Conservation (phyloP, 768 basidiomycete genomes). For the Roridomyces roridus region DNA sequence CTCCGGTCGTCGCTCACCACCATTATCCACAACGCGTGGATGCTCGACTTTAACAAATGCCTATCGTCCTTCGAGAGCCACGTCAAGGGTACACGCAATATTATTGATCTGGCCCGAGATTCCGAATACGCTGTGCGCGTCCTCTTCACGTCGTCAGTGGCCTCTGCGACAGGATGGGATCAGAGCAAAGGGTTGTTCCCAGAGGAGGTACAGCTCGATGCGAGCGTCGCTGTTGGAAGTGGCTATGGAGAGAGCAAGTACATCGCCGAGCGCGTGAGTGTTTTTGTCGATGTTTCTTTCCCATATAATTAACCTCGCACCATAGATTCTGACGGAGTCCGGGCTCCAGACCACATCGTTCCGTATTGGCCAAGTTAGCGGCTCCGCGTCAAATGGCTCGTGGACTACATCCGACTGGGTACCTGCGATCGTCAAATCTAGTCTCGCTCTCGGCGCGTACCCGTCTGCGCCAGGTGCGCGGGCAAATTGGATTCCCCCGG, state of each 20-base stretch:
- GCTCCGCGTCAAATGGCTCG: conserved; percentile 30
- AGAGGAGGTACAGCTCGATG: conserved; percentile 38
- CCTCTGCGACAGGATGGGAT: conserved; percentile 35
- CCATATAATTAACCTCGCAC: background rate
- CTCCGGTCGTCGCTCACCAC: conserved; percentile 31
- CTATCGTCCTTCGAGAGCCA: conserved; percentile 52
- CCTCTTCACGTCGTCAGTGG: conserved; percentile 45
- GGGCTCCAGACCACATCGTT: conserved; percentile 39
- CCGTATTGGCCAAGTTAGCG: conserved; percentile 28
- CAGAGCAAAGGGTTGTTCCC: conserved; percentile 33
- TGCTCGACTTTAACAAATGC: conserved; percentile 52
- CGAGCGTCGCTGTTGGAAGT: conserved; percentile 35
- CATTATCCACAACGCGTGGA: conserved; percentile 53
- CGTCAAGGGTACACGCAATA: conserved; percentile 46
- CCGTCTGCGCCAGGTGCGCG: conserved; percentile 21
- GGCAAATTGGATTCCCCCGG: conserved; percentile 43
- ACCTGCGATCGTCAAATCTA: conserved; percentile 33
- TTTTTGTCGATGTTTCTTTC: conserved; percentile 12
- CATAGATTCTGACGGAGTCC: conserved; percentile 37
- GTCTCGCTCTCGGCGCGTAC: conserved; percentile 20
- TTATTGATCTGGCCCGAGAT: conserved; percentile 43
- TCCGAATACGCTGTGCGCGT: conserved; percentile 30
- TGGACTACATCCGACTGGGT: conserved; percentile 41
- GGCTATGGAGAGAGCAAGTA: conserved; percentile 44
- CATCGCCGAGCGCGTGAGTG: conserved; percentile 38